Base-by-base conservation (phyloP, 768 basidiomycete species). In the Mycena vitilis region DNA sequence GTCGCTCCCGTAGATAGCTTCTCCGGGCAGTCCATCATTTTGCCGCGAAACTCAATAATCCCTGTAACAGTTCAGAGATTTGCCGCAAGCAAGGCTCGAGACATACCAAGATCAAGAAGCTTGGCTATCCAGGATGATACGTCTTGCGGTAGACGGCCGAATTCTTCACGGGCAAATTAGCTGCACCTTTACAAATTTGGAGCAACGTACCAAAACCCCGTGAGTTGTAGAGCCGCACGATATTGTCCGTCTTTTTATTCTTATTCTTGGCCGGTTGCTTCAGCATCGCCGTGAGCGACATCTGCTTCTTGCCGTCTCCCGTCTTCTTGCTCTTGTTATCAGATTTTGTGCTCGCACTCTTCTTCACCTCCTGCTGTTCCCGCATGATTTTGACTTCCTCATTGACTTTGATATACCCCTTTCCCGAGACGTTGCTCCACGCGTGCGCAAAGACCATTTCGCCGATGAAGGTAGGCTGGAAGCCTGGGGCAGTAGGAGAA, bases 381-480 rank as follows among this genome's bases (percentile, higher is more conserved):
- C 91, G 84, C 72, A 87, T 85, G 12, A 93, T 80, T 54, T 75
- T 73, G 25, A 94, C 79, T 25, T 82, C 75, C n/a, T 94, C 92
- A n/a, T 87, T 86, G 23, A 80, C 67, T 67, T 88, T 88, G 44
- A 92, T 81, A 67, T 93, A 93, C 5, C 90, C 90, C 72, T 84
- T 88, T 2, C 93, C 93, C 56, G 87, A 90, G 16, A 86, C 90
- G 47, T 89, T 94, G 70, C 91, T 92, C 91, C 91, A 94, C 12
- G 91, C 93, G 73, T 92, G 90, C 23, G 86, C 84, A 25, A 93
- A 85, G 12, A 93, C 68, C 57, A 93, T 82, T 56, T 89, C 90
- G 13, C 93, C 93, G 34, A 94, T 72, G 74, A 91, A 94, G 13
- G 77, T 81, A 1, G 83, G 81, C 15, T 65, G 70, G 66, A 73